phyloP scores from a whole-genome alignment of 805 yeast genomes.

The Pichia membranifaciens region DNA sequence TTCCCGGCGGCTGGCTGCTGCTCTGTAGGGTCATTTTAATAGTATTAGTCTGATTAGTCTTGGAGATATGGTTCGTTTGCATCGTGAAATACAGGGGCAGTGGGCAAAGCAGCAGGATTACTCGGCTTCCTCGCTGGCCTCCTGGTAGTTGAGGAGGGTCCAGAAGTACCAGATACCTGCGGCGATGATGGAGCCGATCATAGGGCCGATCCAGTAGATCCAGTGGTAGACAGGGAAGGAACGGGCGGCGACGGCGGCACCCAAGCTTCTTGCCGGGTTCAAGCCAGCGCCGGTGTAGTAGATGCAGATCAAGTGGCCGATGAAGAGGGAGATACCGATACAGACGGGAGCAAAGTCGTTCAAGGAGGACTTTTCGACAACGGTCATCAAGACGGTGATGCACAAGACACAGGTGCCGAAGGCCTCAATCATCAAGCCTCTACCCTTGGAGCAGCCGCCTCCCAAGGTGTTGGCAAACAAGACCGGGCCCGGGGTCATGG shows the following conservation, averaged over 20 bases:
- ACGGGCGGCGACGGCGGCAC: slow-evolving; percentile 59
- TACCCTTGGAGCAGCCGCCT: slow-evolving; percentile 60
- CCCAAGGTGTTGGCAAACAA: slow-evolving; percentile 68
- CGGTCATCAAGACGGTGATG: slow-evolving; percentile 71
- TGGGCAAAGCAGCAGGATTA: too few relatives aligned
- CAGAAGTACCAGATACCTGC: slow-evolving; percentile 61
- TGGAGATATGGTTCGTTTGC: too few relatives aligned
- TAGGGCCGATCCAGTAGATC: slow-evolving; percentile 92
- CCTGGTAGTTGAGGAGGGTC: slow-evolving; percentile 58
- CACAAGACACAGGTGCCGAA: slow-evolving; percentile 72
- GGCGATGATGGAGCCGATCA: slow-evolving; percentile 63
- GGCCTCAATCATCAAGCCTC: slow-evolving; percentile 79
- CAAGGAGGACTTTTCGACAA: slow-evolving; percentile 74
- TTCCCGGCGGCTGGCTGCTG: too few relatives aligned
- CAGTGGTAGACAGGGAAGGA: slow-evolving; percentile 80
- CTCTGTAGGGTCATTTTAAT: too few relatives aligned
- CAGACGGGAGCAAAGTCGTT: slow-evolving; percentile 76
- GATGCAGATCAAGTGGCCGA: slow-evolving; percentile 76
- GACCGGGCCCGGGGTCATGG: slow-evolving; percentile 77
- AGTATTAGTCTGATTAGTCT: too few relatives aligned
- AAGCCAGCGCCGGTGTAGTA: slow-evolving; percentile 88
- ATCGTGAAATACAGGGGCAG: too few relatives aligned
- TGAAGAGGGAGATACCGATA: slow-evolving; percentile 76
- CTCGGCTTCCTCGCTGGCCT: slow-evolving; percentile 26
- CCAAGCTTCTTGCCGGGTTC: slow-evolving; percentile 86